phyloP scores from a whole-genome alignment of 2,329 filamentous ascomycete genomes.

The Bretziella fagacearum region DNA sequence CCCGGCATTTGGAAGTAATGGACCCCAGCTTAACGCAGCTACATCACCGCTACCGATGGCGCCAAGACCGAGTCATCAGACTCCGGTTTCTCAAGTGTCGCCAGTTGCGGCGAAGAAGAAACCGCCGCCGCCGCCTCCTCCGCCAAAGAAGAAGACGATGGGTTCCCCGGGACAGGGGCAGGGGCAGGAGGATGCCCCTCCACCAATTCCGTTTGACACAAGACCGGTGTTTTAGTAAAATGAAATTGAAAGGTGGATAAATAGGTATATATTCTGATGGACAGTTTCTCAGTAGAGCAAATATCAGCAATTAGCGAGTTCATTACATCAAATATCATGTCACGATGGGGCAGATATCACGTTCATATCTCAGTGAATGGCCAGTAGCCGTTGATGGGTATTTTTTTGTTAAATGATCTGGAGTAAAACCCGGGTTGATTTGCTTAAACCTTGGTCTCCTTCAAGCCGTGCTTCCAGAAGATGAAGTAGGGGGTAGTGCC shows the following conservation, averaged over 20 bases:
- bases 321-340: too few relatives aligned
- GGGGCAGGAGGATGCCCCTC: slow-evolving; percentile 22
- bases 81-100: neutral
- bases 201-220: slow-evolving; percentile 36
- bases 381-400: too few relatives aligned
- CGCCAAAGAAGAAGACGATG: slow-evolving; percentile 36
- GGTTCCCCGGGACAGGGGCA: slow-evolving; percentile 14
- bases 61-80: neutral
- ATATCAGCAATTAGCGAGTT: too few relatives aligned
- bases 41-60: neutral
- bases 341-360: too few relatives aligned
- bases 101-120: slow-evolving; percentile 28
- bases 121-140: slow-evolving; percentile 35
- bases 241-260: neutral
- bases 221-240: slow-evolving; percentile 23
- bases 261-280: too few relatives aligned
- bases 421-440: neutral
- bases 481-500: slow-evolving; percentile 78
- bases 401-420: slow-evolving; percentile 5
- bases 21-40: neutral
- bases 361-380: too few relatives aligned
- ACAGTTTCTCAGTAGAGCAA: too few relatives aligned
- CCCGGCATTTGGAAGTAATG: neutral
- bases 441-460: slow-evolving; percentile 75
- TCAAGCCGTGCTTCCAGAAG: slow-evolving; percentile 89